Conservation (phyloP, 2,329 filamentous ascomycete species). For the Amylocarpus encephaloides region DNA sequence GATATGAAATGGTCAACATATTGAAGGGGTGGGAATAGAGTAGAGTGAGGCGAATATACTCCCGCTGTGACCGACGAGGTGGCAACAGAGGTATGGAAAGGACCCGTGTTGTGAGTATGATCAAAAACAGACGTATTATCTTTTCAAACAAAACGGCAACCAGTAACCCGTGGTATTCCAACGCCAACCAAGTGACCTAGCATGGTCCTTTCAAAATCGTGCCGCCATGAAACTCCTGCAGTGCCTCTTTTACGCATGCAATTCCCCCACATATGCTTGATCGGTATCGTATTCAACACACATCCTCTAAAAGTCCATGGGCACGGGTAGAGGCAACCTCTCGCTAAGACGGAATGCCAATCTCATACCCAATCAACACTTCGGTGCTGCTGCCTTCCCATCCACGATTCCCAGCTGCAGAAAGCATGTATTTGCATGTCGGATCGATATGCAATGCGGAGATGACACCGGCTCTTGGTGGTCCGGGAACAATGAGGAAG, state of each 20-base stretch:
- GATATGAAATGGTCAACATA: no score
- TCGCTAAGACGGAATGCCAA: conserved; percentile 35
- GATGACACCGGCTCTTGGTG: conserved; percentile 75
- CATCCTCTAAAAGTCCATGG: no score
- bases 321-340: background rate
- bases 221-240: no score
- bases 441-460: conserved; percentile 81
- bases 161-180: background rate
- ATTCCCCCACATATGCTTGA: no score
- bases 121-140: no score
- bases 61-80: no score
- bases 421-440: conserved; percentile 84
- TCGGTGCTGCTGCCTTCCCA: conserved; percentile 93
- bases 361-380: conserved; percentile 91
- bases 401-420: conserved; percentile 82
- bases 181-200: background rate
- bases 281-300: no score
- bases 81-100: background rate
- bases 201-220: background rate
- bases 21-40: no score
- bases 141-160: background rate
- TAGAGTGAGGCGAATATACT: no score
- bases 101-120: no score
- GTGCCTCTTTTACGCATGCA: no score
- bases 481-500: conserved; percentile 93